A percentile compares a stretch with the other conserved stretches of the same genome.
Evolutionary conservation across 2,329 filamentous ascomycete genomes (phyloP).

Genomic region (Ilyonectria robusta): DNA sequence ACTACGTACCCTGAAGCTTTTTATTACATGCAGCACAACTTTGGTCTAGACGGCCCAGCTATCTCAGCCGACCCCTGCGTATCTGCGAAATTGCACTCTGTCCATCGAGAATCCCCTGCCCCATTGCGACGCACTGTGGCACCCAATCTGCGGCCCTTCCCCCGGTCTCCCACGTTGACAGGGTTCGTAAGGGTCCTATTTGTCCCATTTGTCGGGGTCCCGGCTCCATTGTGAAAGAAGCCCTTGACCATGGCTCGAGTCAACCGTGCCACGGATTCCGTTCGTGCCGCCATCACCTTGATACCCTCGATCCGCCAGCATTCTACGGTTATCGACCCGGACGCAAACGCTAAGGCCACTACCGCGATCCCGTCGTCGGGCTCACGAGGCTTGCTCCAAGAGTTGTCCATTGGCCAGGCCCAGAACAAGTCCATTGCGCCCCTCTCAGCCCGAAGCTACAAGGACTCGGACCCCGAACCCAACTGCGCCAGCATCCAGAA

Average conservation of each 20-base stretch:
- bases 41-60: slow-evolving; percentile 14
- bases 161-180: slow-evolving; percentile 34
- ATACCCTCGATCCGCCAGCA: slow-evolving; percentile 27
- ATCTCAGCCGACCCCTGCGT: slow-evolving; percentile 37
- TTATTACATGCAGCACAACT: slow-evolving; percentile 11
- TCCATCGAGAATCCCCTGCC: slow-evolving; percentile 36
- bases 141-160: slow-evolving; percentile 37
- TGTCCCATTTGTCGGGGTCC: slow-evolving; percentile 23
- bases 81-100: slow-evolving; percentile 45
- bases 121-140: slow-evolving; percentile 37
- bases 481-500: background rate
- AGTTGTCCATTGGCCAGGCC: slow-evolving; percentile 45
- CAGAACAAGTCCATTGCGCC: slow-evolving; percentile 44
- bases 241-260: slow-evolving; percentile 43
- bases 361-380: slow-evolving; percentile 35
- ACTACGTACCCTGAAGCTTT: slow-evolving; percentile 1
- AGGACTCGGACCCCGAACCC: slow-evolving; percentile 13
- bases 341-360: slow-evolving; percentile 25
- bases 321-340: slow-evolving; percentile 16
- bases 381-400: slow-evolving; percentile 45
- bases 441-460: slow-evolving; percentile 23
- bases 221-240: slow-evolving; percentile 26
- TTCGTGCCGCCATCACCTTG: slow-evolving; percentile 18
- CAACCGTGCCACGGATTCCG: slow-evolving; percentile 31
- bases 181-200: slow-evolving; percentile 26